A percentile compares a stretch with the other conserved stretches of the same genome.
phyloP scores from a whole-genome alignment of 2,329 filamentous ascomycete species.

The Leptographium procerum region DNA sequence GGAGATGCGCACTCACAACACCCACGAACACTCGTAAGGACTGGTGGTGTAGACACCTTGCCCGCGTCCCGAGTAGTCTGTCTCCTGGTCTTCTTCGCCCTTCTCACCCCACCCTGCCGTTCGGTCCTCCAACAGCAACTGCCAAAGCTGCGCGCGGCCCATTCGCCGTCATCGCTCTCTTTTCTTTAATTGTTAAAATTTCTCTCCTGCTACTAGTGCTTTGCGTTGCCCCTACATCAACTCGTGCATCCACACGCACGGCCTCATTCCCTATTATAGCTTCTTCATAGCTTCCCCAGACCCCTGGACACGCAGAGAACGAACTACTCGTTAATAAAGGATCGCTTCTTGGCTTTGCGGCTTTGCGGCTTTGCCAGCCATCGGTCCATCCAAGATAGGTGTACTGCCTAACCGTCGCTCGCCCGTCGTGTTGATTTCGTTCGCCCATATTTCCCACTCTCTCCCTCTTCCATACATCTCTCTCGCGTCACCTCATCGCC shows the following conservation, averaged over 20 bases:
- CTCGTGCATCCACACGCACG: background rate
- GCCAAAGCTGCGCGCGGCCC: background rate
- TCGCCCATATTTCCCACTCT: background rate
- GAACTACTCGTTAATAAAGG: background rate
- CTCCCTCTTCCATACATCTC: background rate
- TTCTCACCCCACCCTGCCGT: background rate
- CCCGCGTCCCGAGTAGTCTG: too few relatives aligned
- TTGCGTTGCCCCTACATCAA: background rate
- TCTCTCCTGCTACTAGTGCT: background rate
- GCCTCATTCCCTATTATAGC: background rate
- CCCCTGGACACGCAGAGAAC: background rate
- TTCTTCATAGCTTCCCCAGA: background rate
- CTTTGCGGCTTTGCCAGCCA: too few relatives aligned
- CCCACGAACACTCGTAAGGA: too few relatives aligned
- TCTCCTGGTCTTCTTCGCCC: background rate
- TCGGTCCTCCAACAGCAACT: background rate
- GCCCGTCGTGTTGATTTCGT: background rate
- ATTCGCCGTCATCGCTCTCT: background rate
- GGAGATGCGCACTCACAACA: too few relatives aligned
- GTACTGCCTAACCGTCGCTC: background rate
- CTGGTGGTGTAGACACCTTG: too few relatives aligned
- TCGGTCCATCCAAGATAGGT: too few relatives aligned
- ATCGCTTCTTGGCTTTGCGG: background rate
- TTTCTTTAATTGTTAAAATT: background rate
- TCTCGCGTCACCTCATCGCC: background rate